Conservation (phyloP, 1,284 basidiomycete species). For the Ceratobasidium sp. region DNA sequence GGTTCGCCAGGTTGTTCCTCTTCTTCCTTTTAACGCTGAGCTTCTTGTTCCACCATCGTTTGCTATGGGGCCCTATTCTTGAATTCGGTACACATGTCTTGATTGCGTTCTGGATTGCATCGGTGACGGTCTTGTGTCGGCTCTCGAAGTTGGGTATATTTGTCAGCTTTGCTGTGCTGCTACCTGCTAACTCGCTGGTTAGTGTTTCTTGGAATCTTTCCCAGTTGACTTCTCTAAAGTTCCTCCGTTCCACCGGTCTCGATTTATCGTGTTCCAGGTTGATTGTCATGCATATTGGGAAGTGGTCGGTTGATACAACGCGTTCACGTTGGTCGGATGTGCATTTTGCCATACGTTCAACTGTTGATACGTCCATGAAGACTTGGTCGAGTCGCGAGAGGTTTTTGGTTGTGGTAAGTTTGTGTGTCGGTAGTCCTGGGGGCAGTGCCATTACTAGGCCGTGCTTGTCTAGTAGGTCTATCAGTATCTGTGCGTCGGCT, state of each 20-base stretch:
- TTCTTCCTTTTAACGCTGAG: not conserved
- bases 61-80: constrained; percentile 9
- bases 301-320: not conserved
- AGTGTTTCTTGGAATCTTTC: constrained; percentile 29
- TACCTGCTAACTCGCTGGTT: not conserved
- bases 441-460: constrained; percentile 8
- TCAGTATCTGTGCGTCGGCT: not conserved
- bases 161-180: not conserved
- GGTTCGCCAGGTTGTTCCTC: not conserved
- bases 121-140: not conserved
- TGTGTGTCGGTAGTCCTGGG: not conserved
- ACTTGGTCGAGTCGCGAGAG: constrained; percentile 9
- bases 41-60: constrained; percentile 35
- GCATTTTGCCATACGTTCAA: not conserved
- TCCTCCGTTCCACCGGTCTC: not conserved
- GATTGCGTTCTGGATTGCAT: not conserved
- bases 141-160: not conserved
- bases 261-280: not conserved
- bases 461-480: not conserved
- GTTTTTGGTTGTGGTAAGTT: not conserved
- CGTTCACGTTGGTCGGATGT: not conserved
- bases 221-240: constrained; percentile 37
- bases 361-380: not conserved
- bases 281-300: not conserved
- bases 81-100: not conserved